Evolutionary conservation across 202 grass and related monocot genomes (phyloP).

Genomic region (Alloteropsis angusta): DNA sequence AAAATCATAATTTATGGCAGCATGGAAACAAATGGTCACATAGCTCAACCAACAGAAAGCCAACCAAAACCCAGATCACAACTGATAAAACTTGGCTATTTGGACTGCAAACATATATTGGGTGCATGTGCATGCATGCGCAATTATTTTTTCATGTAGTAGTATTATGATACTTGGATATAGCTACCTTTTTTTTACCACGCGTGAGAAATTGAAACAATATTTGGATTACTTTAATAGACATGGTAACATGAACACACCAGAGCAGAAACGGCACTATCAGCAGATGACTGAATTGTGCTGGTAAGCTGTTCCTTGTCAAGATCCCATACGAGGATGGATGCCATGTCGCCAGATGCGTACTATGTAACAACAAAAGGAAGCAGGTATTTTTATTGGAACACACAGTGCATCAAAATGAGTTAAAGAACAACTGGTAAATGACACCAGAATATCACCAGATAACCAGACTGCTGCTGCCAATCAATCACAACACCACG

Average conservation of each 20-base stretch:
- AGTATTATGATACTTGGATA: not conserved
- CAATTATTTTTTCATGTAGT: not conserved
- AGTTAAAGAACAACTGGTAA: not conserved
- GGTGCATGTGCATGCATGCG: not conserved
- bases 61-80: not conserved
- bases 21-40: not conserved
- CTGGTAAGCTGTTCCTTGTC: constrained; percentile 74
- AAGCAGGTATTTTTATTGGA: constrained; percentile 6
- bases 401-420: not conserved
- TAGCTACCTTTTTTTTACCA: not conserved
- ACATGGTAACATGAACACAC: constrained; percentile 41
- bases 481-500: constrained; percentile 69
- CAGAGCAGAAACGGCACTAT: constrained; percentile 66
- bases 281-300: constrained; percentile 61
- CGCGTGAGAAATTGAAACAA: not conserved
- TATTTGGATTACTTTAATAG: not conserved
- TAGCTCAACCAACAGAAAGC: constrained; percentile 17
- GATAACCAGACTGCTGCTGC: constrained; percentile 91
- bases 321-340: constrained; percentile 85
- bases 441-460: constrained; percentile 43
- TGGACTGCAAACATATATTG: not conserved
- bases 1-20: not conserved
- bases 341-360: constrained; percentile 64
- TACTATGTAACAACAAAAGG: constrained; percentile 47
- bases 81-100: not conserved